These are phyloP conservation scores for Melampsora abietis-canadensis DNA, from an alignment of 1,284 basidiomycete genomes.

Conservation along the genomic window DNA sequence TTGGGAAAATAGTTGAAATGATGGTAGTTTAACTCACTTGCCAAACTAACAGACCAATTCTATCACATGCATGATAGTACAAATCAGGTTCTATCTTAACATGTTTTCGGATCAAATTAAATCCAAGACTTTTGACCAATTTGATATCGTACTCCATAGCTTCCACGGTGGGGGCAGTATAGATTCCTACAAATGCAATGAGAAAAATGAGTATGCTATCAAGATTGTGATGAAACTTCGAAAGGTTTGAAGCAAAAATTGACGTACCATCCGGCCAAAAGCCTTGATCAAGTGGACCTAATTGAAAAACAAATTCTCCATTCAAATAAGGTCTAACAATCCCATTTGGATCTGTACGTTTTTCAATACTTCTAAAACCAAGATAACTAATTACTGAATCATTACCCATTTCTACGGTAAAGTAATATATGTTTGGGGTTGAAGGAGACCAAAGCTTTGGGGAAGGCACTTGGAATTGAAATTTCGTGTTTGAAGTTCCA, in stretches of 20 bases:
- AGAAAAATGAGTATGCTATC: too few species aligned
- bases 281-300: slow-evolving; percentile 43
- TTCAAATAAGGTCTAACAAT: slow-evolving; percentile 41
- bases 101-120: slow-evolving; percentile 44
- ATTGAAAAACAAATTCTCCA: slow-evolving; percentile 42
- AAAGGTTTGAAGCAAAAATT: not conserved
- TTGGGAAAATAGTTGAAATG: not conserved
- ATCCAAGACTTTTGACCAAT: slow-evolving; percentile 41
- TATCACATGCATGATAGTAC: slow-evolving; percentile 41
- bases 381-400: slow-evolving; percentile 40
- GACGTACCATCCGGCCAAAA: slow-evolving; percentile 44
- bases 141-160: slow-evolving; percentile 42
- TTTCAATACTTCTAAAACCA: slow-evolving; percentile 43
- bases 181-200: not conserved
- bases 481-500: slow-evolving; percentile 30
- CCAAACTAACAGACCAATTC: slow-evolving; percentile 41
- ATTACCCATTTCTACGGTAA: slow-evolving; percentile 29
- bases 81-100: slow-evolving; percentile 44
- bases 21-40: slow-evolving; percentile 20
- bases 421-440: slow-evolving; percentile 39
- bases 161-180: slow-evolving; percentile 42
- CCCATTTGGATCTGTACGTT: slow-evolving; percentile 31
- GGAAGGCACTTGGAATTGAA: slow-evolving; percentile 22
- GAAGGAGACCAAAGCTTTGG: slow-evolving; percentile 41
- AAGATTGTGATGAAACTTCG: not conserved